A percentile compares a stretch with the other conserved stretches of the same genome.
Conservation (phyloP, 257 asterid genomes). For the Apocynum venetum region DNA sequence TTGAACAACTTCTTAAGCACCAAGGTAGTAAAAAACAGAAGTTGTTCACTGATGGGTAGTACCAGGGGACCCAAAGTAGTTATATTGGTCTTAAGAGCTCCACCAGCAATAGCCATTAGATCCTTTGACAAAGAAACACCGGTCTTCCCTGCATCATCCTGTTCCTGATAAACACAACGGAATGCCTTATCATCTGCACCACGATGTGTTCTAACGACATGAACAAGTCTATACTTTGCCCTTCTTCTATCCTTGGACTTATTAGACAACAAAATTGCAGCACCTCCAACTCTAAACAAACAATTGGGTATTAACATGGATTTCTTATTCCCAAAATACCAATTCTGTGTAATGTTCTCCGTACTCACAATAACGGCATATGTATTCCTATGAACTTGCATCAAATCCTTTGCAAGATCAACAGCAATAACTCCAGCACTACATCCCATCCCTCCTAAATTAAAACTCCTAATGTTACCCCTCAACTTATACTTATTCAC, state of each 20-base stretch:
- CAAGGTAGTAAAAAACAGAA: constrained; percentile 53
- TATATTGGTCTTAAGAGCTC: constrained; percentile 66
- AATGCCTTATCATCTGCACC: constrained; percentile 76
- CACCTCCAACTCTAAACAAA: constrained; percentile 68
- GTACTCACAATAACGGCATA: constrained; percentile 74
- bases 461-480: constrained; percentile 66
- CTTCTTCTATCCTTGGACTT: constrained; percentile 43
- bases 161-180: constrained; percentile 65
- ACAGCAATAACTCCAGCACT: constrained; percentile 76
- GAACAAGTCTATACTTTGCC: constrained; percentile 75
- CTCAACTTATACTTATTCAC: constrained; percentile 75
- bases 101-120: constrained; percentile 83
- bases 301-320: constrained; percentile 79
- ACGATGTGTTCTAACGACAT: constrained; percentile 68
- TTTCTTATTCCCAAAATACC: constrained; percentile 76
- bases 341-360: constrained; percentile 70
- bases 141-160: constrained; percentile 49
- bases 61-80: constrained; percentile 76
- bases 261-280: constrained; percentile 60
- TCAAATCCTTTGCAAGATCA: constrained; percentile 72
- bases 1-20: constrained; percentile 52
- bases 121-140: constrained; percentile 77
- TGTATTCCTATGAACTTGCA: constrained; percentile 64
- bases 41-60: constrained; percentile 75
- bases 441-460: constrained; percentile 86